Percentiles rank a stretch among this genome's conserved stretches.
Evolutionary conservation across 2,329 filamentous ascomycete genomes (phyloP).

Genomic region (Penicillium glabrum): DNA sequence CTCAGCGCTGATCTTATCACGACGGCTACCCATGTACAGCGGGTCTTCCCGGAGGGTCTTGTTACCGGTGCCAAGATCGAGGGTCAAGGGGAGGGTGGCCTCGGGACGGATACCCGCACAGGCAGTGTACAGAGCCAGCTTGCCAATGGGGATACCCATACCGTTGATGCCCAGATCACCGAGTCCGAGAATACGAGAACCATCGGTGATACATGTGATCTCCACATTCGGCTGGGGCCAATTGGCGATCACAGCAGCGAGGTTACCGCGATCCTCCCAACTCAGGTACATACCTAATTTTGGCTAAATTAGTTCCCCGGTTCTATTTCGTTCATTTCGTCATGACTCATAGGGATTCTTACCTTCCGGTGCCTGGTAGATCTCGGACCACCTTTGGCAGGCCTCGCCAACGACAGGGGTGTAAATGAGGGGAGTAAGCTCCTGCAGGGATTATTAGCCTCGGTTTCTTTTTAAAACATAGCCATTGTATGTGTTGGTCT

Average conservation of each 20-base stretch:
- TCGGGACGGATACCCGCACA: slow-evolving; percentile 91
- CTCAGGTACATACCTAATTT: slow-evolving; percentile 77
- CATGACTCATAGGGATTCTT: slow-evolving; percentile 17
- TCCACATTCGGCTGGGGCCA: slow-evolving; percentile 89
- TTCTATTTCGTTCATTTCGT: slow-evolving; percentile 20
- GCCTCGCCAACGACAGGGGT: slow-evolving; percentile 75
- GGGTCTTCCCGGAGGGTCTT: slow-evolving; percentile 69
- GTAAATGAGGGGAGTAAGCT: slow-evolving; percentile 52
- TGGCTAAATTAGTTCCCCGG: slow-evolving; percentile 21
- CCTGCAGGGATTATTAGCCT: slow-evolving; percentile 26
- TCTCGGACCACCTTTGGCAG: slow-evolving; percentile 91
- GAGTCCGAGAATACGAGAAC: slow-evolving; percentile 85
- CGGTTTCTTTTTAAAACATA: not conserved
- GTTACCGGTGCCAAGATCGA: slow-evolving; percentile 66
- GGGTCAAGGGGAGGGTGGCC: slow-evolving; percentile 60
- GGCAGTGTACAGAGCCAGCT: slow-evolving; percentile 90
- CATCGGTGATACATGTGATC: slow-evolving; percentile 96
- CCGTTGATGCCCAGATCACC: slow-evolving; percentile 96
- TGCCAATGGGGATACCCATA: slow-evolving; percentile 97
- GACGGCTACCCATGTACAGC: slow-evolving; percentile 87
- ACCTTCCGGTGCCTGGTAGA: slow-evolving; percentile 93
- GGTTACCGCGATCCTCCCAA: slow-evolving; percentile 88
- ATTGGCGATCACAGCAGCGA: slow-evolving; percentile 83
- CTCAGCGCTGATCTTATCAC: slow-evolving; percentile 73
- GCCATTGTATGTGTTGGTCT: not conserved